Evolutionary conservation across 495 filamentous ascomycete genomes (phyloP).

Genomic region (Annulohypoxylon maeteangense): DNA sequence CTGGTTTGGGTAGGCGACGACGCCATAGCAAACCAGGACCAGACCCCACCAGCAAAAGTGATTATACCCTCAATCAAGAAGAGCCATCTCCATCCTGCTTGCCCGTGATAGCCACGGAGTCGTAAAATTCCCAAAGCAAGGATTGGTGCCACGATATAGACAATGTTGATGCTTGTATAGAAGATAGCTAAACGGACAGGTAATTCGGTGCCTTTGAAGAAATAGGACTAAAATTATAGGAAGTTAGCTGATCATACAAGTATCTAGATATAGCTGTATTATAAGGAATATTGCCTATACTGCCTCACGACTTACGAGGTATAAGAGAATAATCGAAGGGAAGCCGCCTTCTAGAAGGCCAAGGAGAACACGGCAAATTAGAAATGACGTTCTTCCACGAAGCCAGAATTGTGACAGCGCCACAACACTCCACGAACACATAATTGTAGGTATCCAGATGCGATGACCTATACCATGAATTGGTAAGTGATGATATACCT

Average conservation of each 20-base stretch:
- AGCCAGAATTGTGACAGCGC: slow-evolving; percentile 74
- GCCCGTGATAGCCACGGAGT: slow-evolving; percentile 62
- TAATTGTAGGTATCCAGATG: slow-evolving; percentile 84
- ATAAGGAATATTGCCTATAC: slow-evolving; percentile 57
- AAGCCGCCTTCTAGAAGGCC: slow-evolving; percentile 77
- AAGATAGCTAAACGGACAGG: slow-evolving; percentile 73
- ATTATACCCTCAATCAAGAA: slow-evolving; percentile 64
- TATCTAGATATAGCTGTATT: neutral
- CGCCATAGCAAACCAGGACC: slow-evolving; percentile 71
- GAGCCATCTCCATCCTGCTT: slow-evolving; percentile 74
- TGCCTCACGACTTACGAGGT: slow-evolving; percentile 64
- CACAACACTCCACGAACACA: slow-evolving; percentile 78
- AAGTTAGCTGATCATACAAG: neutral
- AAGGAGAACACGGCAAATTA: slow-evolving; percentile 68
- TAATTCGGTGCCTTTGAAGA: slow-evolving; percentile 72
- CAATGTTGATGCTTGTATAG: slow-evolving; percentile 68
- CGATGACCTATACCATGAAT: slow-evolving; percentile 67
- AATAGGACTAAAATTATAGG: slow-evolving; percentile 58
- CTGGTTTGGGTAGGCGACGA: slow-evolving; percentile 73
- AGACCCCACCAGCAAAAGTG: slow-evolving; percentile 66
- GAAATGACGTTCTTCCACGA: slow-evolving; percentile 65
- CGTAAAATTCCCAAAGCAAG: slow-evolving; percentile 73
- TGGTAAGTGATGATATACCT: neutral
- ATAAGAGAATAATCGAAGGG: slow-evolving; percentile 62
- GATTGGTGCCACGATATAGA: slow-evolving; percentile 67